A percentile compares a stretch with the other conserved stretches of the same genome.
Evolutionary conservation across 805 yeast genomes (phyloP).

Genomic region (Teunomyces tritomae): DNA sequence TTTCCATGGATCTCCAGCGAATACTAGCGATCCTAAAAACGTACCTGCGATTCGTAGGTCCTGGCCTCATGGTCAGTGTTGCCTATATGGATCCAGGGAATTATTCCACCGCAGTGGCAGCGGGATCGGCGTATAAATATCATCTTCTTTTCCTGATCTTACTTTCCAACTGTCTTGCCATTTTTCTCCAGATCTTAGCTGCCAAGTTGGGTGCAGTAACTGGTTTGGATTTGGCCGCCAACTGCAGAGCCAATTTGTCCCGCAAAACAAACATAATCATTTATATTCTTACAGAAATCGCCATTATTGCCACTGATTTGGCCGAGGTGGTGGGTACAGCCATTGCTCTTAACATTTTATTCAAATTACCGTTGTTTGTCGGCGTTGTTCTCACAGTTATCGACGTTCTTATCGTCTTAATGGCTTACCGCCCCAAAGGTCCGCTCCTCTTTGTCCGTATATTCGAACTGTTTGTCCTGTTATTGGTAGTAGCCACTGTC

Average conservation of each 20-base stretch:
- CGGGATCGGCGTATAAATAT: constrained; percentile 85
- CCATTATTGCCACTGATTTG: constrained; percentile 92
- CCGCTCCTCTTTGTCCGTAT: constrained; percentile 73
- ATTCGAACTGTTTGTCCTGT: constrained; percentile 79
- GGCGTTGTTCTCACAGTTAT: constrained; percentile 85
- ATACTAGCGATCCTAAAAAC: constrained; percentile 30
- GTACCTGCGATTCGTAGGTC: constrained; percentile 76
- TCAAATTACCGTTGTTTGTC: constrained; percentile 71
- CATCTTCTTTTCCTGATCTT: constrained; percentile 75
- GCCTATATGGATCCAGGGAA: constrained; percentile 98
- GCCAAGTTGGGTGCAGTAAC: constrained; percentile 92
- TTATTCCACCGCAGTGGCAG: constrained; percentile 91
- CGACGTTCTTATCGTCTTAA: constrained; percentile 79
- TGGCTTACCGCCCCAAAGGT: constrained; percentile 86
- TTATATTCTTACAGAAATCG: constrained; percentile 80
- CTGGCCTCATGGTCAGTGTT: constrained; percentile 92
- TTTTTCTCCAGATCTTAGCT: constrained; percentile 78
- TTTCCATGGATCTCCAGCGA: background rate
- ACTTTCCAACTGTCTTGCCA: constrained; percentile 81
- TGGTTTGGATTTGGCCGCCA: constrained; percentile 86
- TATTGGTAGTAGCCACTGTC: constrained; percentile 77
- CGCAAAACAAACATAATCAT: constrained; percentile 55
- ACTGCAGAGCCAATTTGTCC: constrained; percentile 75
- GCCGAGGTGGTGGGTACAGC: constrained; percentile 99
- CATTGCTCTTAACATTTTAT: constrained; percentile 80